phyloP scores from a whole-genome alignment of 129 eudicot genomes.

The Centrapalus pauciflorus region DNA sequence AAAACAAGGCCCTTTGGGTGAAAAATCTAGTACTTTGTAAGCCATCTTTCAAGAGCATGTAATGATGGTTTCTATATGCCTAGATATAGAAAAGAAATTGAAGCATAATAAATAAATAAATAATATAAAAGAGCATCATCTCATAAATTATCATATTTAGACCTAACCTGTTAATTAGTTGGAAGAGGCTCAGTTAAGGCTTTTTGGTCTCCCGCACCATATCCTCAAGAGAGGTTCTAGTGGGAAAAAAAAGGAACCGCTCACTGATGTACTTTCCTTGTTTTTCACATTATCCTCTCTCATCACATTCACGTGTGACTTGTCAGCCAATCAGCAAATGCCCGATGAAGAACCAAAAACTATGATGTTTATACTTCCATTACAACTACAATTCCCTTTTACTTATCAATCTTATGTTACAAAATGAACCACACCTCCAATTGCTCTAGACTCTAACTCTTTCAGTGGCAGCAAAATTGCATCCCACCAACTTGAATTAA shows the following conservation, averaged over 20 bases:
- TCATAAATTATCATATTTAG: neutral
- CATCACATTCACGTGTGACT: neutral
- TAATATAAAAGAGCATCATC: neutral
- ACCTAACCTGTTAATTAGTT: conserved; percentile 81
- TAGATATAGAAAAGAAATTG: conserved; percentile 20
- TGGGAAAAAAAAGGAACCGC: conserved; percentile 21
- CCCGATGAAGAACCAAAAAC: conserved; percentile 18
- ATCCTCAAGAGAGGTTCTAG: conserved; percentile 67
- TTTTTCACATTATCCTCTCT: conserved; percentile 14
- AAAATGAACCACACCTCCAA: conserved; percentile 37
- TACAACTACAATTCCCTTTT: conserved; percentile 10
- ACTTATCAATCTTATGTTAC: conserved; percentile 15
- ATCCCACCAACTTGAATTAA: conserved; percentile 81
- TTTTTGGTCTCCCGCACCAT: conserved; percentile 89
- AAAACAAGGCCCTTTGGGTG: conserved; percentile 84
- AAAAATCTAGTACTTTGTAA: conserved; percentile 75
- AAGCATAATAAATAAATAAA: neutral
- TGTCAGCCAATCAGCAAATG: neutral
- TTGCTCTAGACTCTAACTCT: conserved; percentile 64
- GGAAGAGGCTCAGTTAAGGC: conserved; percentile 98
- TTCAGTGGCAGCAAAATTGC: conserved; percentile 71
- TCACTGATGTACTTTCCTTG: conserved; percentile 7
- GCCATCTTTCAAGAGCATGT: conserved; percentile 92
- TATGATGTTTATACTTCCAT: neutral
- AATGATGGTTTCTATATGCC: conserved; percentile 84